phyloP scores from a whole-genome alignment of 768 basidiomycete genomes.

The Xerocomellus amylosporus region DNA sequence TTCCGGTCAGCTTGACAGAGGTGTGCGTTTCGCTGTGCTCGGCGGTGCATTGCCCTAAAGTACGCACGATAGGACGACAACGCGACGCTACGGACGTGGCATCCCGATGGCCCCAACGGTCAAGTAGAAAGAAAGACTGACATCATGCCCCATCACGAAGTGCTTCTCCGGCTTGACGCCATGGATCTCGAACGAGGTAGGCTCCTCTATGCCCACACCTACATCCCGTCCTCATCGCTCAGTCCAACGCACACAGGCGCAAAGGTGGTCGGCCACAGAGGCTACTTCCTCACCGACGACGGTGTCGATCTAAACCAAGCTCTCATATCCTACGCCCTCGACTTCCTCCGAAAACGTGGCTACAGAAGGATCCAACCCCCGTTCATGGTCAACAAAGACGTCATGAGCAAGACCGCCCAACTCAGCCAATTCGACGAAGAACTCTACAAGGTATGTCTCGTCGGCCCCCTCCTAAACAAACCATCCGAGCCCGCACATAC shows the following conservation, averaged over 20 bases:
- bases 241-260: constrained; percentile 51
- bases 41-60: neutral
- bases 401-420: constrained; percentile 98
- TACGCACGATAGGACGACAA: constrained; percentile 77
- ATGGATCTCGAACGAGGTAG: constrained; percentile 95
- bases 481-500: neutral
- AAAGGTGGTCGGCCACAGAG: constrained; percentile 93
- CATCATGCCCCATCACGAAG: constrained; percentile 97
- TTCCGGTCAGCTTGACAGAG: constrained; percentile 85
- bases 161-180: constrained; percentile 87
- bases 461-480: neutral
- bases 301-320: constrained; percentile 98
- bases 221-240: constrained; percentile 3
- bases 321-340: constrained; percentile 88
- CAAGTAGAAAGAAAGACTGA: constrained; percentile 69
- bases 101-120: constrained; percentile 71
- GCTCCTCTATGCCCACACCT: neutral
- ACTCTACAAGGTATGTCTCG: constrained; percentile 76
- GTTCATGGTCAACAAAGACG: constrained; percentile 97
- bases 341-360: constrained; percentile 77
- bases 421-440: constrained; percentile 98
- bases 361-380: constrained; percentile 97
- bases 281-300: constrained; percentile 93
- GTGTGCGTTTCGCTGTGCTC: constrained; percentile 35
- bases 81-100: constrained; percentile 74